phyloP scores from a whole-genome alignment of 345 rosid species.

The sweet orange (Citrus sinensis) region DVS_A1.0 CM039166.1:14569501-14570000 shows the following conservation, averaged over 20 bases:
- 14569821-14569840: slow-evolving; percentile 64
- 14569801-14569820: slow-evolving; percentile 92
- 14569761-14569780: slow-evolving; percentile 82
- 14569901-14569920: slow-evolving; percentile 51
- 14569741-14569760: slow-evolving; percentile 74
- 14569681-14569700: slow-evolving; percentile 61
- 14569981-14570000: slow-evolving; percentile 68
- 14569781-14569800: slow-evolving; percentile 79
- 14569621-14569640: slow-evolving; percentile 87
- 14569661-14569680: slow-evolving; percentile 64
- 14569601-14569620: slow-evolving; percentile 82
- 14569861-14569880: slow-evolving; percentile 77
- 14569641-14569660: slow-evolving; percentile 78
- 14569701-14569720: slow-evolving; percentile 72
- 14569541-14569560: slow-evolving; percentile 95
- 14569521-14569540: slow-evolving; percentile 98
- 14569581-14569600: slow-evolving; percentile 47
- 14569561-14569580: slow-evolving; percentile 57
- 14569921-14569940: slow-evolving; percentile 66
- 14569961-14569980: slow-evolving; percentile 77
- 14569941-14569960: slow-evolving; percentile 88
- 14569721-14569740: slow-evolving; percentile 70
- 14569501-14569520: slow-evolving; percentile 83
- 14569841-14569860: slow-evolving; percentile 71
- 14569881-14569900: slow-evolving; percentile 58